Conservation (phyloP, 352 stramenopile genomes). For the Phytophthora hybrid region DNA sequence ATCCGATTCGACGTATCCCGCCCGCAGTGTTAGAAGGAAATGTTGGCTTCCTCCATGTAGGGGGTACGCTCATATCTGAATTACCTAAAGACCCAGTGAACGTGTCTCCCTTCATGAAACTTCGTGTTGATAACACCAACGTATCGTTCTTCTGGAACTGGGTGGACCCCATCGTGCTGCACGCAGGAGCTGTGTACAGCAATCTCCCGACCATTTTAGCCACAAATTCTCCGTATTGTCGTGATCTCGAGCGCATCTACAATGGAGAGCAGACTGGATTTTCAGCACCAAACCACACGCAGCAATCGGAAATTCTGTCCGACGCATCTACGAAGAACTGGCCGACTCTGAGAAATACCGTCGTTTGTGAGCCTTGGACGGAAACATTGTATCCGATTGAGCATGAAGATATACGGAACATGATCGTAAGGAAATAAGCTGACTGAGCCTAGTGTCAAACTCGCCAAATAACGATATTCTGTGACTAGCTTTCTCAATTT, state of each 20-base stretch:
- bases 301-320: background rate
- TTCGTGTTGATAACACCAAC: conserved; percentile 25
- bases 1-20: conserved; percentile 23
- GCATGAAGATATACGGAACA: conserved; percentile 2
- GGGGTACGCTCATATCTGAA: conserved; percentile 20
- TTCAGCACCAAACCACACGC: background rate
- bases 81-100: conserved; percentile 20
- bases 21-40: background rate
- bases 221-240: conserved; percentile 17
- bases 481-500: too few relatives aligned
- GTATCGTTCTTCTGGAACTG: conserved; percentile 34
- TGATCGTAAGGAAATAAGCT: background rate
- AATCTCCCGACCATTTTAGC: conserved; percentile 4
- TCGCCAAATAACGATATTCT: background rate
- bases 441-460: too few relatives aligned
- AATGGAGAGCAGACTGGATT: background rate
- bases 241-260: conserved; percentile 15
- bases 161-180: conserved; percentile 26
- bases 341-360: background rate
- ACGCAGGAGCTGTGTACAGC: background rate
- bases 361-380: background rate
- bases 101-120: conserved; percentile 7
- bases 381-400: conserved; percentile 19
- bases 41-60: conserved; percentile 20
- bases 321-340: background rate